Conservation (phyloP, 1,139 yeast genomes). For the Candida frijolesensis region DNA sequence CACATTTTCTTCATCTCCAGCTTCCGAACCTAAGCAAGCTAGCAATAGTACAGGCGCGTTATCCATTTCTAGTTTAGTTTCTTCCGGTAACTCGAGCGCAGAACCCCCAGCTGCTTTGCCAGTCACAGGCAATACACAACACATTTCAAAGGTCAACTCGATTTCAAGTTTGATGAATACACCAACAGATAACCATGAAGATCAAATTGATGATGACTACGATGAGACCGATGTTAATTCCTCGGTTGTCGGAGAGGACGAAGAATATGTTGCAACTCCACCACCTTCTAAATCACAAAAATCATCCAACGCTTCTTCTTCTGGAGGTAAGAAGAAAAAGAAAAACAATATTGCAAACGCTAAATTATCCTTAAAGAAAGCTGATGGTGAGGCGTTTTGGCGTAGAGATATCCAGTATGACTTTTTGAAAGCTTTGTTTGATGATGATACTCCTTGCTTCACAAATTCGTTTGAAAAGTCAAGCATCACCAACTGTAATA, state of each 20-base stretch:
- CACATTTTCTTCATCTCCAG: neutral
- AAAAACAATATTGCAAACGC: constrained; percentile 20
- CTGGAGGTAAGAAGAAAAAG: constrained; percentile 11
- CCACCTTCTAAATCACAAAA: constrained; percentile 11
- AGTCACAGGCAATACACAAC: constrained; percentile 6
- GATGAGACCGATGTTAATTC: constrained; percentile 19
- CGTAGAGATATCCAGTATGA: constrained; percentile 86
- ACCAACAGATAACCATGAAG: constrained; percentile 13
- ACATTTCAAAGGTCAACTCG: constrained; percentile 6
- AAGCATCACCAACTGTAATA: constrained; percentile 36
- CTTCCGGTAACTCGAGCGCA: constrained; percentile 1
- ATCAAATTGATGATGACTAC: constrained; percentile 14
- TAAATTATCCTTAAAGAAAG: constrained; percentile 59
- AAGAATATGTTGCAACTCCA: constrained; percentile 15
- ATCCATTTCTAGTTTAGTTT: constrained; percentile 17
- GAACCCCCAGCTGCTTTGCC: constrained; percentile 7
- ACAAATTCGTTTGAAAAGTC: constrained; percentile 54
- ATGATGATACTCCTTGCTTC: constrained; percentile 66
- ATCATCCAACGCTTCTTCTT: neutral
- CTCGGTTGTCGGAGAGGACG: constrained; percentile 19
- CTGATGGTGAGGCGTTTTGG: constrained; percentile 93
- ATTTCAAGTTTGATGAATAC: constrained; percentile 10
- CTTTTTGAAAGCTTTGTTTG: constrained; percentile 65
- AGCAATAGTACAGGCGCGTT: constrained; percentile 11
- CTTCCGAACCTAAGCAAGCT: neutral